Evolutionary conservation across 1,284 basidiomycete genomes (phyloP).

Genomic region (Trichosporon coremiiforme): DNA sequence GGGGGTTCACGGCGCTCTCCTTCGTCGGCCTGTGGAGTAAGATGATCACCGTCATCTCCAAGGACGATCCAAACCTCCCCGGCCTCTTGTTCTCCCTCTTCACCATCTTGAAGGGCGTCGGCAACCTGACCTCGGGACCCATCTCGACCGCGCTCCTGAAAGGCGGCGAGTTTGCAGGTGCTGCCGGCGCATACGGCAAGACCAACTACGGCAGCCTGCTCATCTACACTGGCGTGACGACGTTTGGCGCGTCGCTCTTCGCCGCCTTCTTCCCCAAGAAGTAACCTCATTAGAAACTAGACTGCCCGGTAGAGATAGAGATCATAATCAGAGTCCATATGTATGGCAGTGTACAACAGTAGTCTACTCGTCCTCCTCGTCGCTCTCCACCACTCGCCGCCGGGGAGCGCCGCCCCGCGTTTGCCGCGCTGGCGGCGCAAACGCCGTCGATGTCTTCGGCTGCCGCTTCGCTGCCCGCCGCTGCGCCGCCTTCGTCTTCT

Average conservation of each 20-base stretch:
- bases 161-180: constrained; percentile 32
- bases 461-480: constrained; percentile 59
- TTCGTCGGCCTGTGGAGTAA: constrained; percentile 48
- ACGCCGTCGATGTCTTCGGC: constrained; percentile 21
- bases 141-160: constrained; percentile 45
- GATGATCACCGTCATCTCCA: constrained; percentile 44
- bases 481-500: constrained; percentile 76
- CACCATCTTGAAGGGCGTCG: constrained; percentile 50
- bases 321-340: constrained; percentile 18
- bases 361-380: constrained; percentile 33
- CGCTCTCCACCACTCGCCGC: constrained; percentile 30
- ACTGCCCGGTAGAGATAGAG: constrained; percentile 8
- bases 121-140: constrained; percentile 53
- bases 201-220: constrained; percentile 46
- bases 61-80: constrained; percentile 49
- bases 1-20: constrained; percentile 42
- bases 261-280: constrained; percentile 31
- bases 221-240: constrained; percentile 40
- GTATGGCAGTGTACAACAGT: constrained; percentile 7
- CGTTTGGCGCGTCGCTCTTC: constrained; percentile 30
- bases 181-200: constrained; percentile 49
- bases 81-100: constrained; percentile 50
- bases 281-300: constrained; percentile 21
- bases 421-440: constrained; percentile 17
- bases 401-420: constrained; percentile 21